These are phyloP conservation scores for Prunus persica DNA, from an alignment of 306 rosid species.

Conservation along the genomic window Prunus_persica_NCBIv2 NC_034009.1:662501-663000, in stretches of 20 bases:
- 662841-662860: conserved; percentile 50
- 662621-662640: neutral
- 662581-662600: neutral
- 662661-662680: too few relatives aligned
- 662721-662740: conserved; percentile 65
- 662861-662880: conserved; percentile 11
- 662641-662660: neutral
- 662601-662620: neutral
- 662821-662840: conserved; percentile 56
- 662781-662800: conserved; percentile 50
- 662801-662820: conserved; percentile 46
- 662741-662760: conserved; percentile 49
- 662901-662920: conserved; percentile 40
- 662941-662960: conserved; percentile 45
- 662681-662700: neutral
- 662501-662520: conserved; percentile 17
- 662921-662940: conserved; percentile 63
- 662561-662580: conserved; percentile 10
- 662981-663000: conserved; percentile 60
- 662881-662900: conserved; percentile 18
- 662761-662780: conserved; percentile 40
- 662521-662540: conserved; percentile 20
- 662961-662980: conserved; percentile 56
- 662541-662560: conserved; percentile 10
- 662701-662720: conserved; percentile 33